Base-by-base conservation (phyloP, 78 protist genomes). In the Dictyostelium intermedium region DNA sequence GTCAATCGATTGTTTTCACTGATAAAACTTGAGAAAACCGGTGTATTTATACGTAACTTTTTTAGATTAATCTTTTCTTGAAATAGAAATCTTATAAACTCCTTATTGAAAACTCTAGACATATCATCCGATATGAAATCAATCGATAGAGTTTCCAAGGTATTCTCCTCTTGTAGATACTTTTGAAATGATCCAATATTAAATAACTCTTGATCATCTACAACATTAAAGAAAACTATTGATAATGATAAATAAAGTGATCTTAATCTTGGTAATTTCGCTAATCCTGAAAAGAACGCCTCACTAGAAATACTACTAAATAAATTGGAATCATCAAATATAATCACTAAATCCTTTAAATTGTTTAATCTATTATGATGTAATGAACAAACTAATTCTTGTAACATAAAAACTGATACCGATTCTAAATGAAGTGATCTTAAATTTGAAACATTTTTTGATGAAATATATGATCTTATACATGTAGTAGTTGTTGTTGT, bases 401-500 rank as follows among this genome's bases (percentile, higher is more conserved):
- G 61, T 20, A 47, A 79, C 41, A 45, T 47, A 16, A 79, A 39
- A 10, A 45, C 25, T 35, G 84, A 80, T 25, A 47, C 45, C 16
- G 72, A 47, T 47, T 80, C 84, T 27, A 80, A 80, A 80, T 80
- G 84, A 13, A 80, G 11, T 30, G 50, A 39, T 41, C 41, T 47
- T n/a, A 77, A 41, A 72, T 72, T 34, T 34, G 25, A 16, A 34
- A 72, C 79, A 72, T 72, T 72, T 7, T 72, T 34, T 16, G 79
- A 72, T 72, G 79, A 72, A 16, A 72, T 34, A 34, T 72, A 72
- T 72, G 79, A 72, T 34, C 79, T 30, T 5, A 72, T 72, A 34
- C 79, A 72, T 9, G 43, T 20, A 7, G 63, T 16, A 7, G 7
- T 20, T 53, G 63, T 16, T 53, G 7, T 16, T 16, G 3, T 53